Evolutionary conservation across 2,329 filamentous ascomycete species (phyloP).

Genomic region (Drechmeria coniospora): DNA sequence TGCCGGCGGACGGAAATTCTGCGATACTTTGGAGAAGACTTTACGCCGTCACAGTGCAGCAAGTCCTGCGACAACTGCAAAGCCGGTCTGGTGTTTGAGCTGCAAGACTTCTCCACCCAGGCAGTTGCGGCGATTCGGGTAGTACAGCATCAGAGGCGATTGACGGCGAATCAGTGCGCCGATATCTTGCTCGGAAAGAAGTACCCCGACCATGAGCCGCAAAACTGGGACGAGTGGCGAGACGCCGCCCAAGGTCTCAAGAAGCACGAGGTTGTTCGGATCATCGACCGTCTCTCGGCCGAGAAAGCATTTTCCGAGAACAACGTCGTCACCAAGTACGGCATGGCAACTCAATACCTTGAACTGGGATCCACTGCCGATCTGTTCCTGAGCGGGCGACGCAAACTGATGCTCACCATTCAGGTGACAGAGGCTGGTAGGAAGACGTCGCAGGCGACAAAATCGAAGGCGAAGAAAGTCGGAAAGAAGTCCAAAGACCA

Average conservation of each 20-base stretch:
- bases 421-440: conserved; percentile 19
- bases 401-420: conserved; percentile 29
- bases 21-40: conserved; percentile 85
- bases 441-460: conserved; percentile 14
- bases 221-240: conserved; percentile 41
- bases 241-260: conserved; percentile 56
- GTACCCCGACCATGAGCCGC: conserved; percentile 39
- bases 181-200: conserved; percentile 66
- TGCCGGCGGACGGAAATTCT: conserved; percentile 81
- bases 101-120: conserved; percentile 60
- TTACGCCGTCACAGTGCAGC: conserved; percentile 55
- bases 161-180: conserved; percentile 69
- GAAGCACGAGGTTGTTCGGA: conserved; percentile 62
- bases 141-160: conserved; percentile 41
- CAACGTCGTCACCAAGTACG: conserved; percentile 33
- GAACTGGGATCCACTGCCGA: conserved; percentile 26
- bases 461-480: conserved; percentile 17
- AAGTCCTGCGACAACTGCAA: conserved; percentile 80
- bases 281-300: conserved; percentile 63
- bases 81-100: conserved; percentile 53
- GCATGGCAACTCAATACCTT: conserved; percentile 64
- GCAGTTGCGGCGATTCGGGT: conserved; percentile 57
- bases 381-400: conserved; percentile 27
- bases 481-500: conserved; percentile 19
- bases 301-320: conserved; percentile 62